phyloP scores from a whole-genome alignment of 129 eudicot genomes.

The Dittrichia graveolens region DNA sequence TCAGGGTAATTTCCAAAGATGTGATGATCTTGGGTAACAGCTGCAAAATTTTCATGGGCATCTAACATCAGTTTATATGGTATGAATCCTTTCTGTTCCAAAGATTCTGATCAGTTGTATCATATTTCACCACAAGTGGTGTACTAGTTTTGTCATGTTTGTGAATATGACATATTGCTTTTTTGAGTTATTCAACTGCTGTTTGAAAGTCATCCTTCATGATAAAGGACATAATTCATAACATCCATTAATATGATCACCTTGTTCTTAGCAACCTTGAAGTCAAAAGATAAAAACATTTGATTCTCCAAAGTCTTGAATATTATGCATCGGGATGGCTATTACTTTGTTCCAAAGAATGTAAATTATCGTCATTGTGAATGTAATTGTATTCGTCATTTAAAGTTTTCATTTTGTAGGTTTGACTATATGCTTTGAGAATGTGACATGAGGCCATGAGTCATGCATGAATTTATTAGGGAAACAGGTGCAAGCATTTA shows the following conservation, averaged over 20 bases:
- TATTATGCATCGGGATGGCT: background rate
- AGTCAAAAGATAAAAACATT: background rate
- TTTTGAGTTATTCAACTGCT: background rate
- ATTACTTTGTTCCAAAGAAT: background rate
- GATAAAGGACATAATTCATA: background rate
- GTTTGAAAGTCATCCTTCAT: background rate
- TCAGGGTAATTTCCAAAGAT: background rate
- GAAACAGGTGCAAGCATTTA: background rate
- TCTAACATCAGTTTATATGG: background rate
- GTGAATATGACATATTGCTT: constrained; percentile 16
- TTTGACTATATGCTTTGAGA: background rate
- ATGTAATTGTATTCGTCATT: background rate
- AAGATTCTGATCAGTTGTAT: background rate
- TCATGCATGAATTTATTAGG: background rate
- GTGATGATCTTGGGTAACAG: constrained; percentile 6
- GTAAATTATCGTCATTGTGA: background rate
- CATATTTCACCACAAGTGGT: background rate
- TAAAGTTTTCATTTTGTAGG: background rate
- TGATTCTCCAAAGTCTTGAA: background rate
- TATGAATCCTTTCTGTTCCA: background rate
- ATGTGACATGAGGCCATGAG: no score
- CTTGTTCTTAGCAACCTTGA: background rate
- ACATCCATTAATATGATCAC: background rate
- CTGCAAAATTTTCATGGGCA: background rate
- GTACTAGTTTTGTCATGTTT: constrained; percentile 9